Evolutionary conservation across 1,284 basidiomycete species (phyloP), one percentile per base, ranked within the genome.

Genomic region (Apiotrichum porosum): DNA sequence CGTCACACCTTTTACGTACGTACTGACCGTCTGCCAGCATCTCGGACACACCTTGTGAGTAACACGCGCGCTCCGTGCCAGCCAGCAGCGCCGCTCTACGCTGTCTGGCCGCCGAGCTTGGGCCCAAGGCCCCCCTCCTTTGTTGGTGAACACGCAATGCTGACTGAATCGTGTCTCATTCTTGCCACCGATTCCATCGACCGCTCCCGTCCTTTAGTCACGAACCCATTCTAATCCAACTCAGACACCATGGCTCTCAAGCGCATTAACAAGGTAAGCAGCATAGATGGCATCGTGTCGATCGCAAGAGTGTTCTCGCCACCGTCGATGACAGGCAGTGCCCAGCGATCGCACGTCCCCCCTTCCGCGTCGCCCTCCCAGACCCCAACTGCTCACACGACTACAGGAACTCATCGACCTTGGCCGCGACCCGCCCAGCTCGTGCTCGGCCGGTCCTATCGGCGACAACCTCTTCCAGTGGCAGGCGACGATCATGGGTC

Each of bases 401-500:
- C 42, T 61, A 51, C 72, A 97, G 92, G 92, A 97, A 83, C 83
- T 97, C 80, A 81, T 88, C 75, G 92, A 97, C 79, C 90, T 97
- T 73, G 90, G 89, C 52, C 89, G 91, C 68, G 92, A 97, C 79
- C 92, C 92, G 71, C 92, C 92, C 61, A 90, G 88, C 50, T 95
- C 93, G 53, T 97, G 92, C 84, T 92, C 88, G 65, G 92, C 93
- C 65, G 93, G 92, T 49, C 92, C 92, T 38, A 89, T 86, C 55
- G 89, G 88, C 50, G 91, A 95, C 70, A 92, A 95, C 78, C 86
- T 95, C 83, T 97, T 95, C 80, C 84, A 90, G 74, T 97, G 92
- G 91, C 90, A 93, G 73, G 91, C 91, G 56, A 94, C 91, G 58
- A 95, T 95, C 73, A 95, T 95, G 91, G 91, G 91, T 45, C 91